Conservation (phyloP, 2,329 filamentous ascomycete genomes). For the Hymenoscyphus fraxineus region DNA sequence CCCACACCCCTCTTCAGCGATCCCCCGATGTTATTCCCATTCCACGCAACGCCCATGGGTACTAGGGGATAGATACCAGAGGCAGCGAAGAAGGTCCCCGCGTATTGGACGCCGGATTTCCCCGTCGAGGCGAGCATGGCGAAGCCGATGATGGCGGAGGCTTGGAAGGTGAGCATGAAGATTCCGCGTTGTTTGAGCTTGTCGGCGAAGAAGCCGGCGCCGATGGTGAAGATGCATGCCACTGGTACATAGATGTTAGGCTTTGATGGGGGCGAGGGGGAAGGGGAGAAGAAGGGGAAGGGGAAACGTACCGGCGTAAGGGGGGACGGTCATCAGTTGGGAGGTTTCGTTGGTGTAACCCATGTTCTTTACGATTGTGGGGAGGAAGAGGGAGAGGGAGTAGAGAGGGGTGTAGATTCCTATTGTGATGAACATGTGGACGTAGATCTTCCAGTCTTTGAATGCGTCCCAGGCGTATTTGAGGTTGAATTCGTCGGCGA, state of each 20-base stretch:
- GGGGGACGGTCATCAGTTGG: conserved; percentile 47
- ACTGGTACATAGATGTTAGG: conserved; percentile 27
- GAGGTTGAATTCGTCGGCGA: conserved; percentile 58
- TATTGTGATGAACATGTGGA: conserved; percentile 52
- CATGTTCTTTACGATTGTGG: conserved; percentile 44
- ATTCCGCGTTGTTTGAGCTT: conserved; percentile 69
- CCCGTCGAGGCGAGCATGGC: conserved; percentile 67
- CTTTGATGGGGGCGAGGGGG: neutral
- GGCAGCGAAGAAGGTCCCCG: conserved; percentile 77
- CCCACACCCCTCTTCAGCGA: conserved; percentile 87
- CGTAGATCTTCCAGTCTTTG: conserved; percentile 51
- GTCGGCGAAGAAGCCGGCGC: conserved; percentile 71
- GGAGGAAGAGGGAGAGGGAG: conserved; percentile 40
- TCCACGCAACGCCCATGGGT: conserved; percentile 81
- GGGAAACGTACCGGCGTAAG: conserved; percentile 45
- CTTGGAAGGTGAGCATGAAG: conserved; percentile 55
- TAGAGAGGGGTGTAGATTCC: conserved; percentile 51
- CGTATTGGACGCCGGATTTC: conserved; percentile 68
- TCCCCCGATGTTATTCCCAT: conserved; percentile 83
- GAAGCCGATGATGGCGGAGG: conserved; percentile 73
- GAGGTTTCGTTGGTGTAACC: conserved; percentile 53
- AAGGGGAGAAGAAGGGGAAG: neutral
- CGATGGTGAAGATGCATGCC: conserved; percentile 63
- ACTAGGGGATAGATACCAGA: conserved; percentile 77
- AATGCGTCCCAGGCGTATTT: conserved; percentile 55